Evolutionary conservation across 2,329 filamentous ascomycete genomes (phyloP).

Genomic region (Cordyceps tenuipes): DNA sequence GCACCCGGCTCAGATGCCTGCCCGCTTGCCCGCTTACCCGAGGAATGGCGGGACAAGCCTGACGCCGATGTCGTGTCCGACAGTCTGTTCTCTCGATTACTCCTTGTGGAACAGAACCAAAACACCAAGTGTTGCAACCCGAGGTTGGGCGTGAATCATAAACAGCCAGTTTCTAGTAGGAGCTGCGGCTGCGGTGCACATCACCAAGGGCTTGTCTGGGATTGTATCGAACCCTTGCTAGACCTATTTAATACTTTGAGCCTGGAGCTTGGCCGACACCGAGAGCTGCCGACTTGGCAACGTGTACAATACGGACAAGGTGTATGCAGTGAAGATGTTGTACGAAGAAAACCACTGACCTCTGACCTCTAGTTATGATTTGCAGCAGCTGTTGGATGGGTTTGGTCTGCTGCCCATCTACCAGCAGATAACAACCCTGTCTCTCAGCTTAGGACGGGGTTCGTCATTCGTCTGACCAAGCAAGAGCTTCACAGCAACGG

Average conservation of each 20-base stretch:
- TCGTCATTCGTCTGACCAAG: conserved; percentile 6
- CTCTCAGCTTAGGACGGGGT: background rate
- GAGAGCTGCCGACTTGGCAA: background rate
- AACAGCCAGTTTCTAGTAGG: background rate
- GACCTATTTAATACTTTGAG: background rate
- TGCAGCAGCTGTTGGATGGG: no score
- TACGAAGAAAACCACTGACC: no score
- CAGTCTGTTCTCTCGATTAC: background rate
- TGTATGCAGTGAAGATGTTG: background rate
- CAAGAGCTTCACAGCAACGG: conserved; percentile 2
- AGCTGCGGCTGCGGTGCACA: background rate
- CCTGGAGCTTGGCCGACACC: background rate
- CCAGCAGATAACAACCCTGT: background rate
- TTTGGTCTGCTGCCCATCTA: no score
- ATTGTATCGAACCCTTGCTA: background rate
- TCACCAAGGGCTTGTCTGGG: background rate
- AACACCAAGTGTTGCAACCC: background rate
- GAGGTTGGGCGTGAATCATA: conserved; percentile 1
- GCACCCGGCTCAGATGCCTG: background rate
- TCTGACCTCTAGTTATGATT: no score
- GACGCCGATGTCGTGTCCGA: background rate
- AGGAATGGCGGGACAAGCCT: background rate
- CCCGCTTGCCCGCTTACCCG: no score
- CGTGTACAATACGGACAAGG: background rate
- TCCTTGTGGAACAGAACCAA: conserved; percentile 5